Percentiles rank a stretch among this genome's conserved stretches.
phyloP scores from a whole-genome alignment of 257 asterid species.

The Plectranthus barbatus region DNA sequence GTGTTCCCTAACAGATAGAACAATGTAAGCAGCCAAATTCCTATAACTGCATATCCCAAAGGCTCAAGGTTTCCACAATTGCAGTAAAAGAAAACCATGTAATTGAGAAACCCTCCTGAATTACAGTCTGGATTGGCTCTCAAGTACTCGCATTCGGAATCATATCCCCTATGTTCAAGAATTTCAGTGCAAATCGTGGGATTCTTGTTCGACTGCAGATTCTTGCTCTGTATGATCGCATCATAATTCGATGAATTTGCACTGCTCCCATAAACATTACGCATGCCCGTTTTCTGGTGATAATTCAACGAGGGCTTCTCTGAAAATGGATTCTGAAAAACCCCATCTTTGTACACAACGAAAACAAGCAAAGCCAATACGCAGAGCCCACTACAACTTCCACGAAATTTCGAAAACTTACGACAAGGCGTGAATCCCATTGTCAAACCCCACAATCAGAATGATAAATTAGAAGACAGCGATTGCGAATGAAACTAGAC shows the following conservation, averaged over 20 bases:
- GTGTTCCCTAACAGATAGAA: constrained; percentile 85
- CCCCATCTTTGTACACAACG: constrained; percentile 18
- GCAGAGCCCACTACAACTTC: constrained; percentile 41
- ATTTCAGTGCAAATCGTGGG: constrained; percentile 45
- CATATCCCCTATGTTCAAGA: constrained; percentile 37
- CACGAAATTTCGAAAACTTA: constrained; percentile 37
- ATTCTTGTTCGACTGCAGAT: constrained; percentile 11
- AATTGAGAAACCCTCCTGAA: constrained; percentile 59
- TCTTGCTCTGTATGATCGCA: background rate
- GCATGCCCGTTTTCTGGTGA: background rate
- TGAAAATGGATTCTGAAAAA: constrained; percentile 24
- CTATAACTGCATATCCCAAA: constrained; percentile 40
- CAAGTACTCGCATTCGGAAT: constrained; percentile 50
- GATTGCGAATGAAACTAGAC: background rate
- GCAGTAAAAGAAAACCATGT: constrained; percentile 63
- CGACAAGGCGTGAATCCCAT: constrained; percentile 30
- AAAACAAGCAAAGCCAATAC: constrained; percentile 34
- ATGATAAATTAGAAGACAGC: background rate
- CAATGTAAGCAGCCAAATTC: constrained; percentile 53
- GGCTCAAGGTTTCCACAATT: constrained; percentile 28
- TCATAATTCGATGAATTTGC: constrained; percentile 3
- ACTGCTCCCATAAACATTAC: constrained; percentile 11
- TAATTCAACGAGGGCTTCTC: constrained; percentile 9
- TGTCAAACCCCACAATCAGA: constrained; percentile 5
- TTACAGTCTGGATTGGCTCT: constrained; percentile 48